Base-by-base conservation (phyloP, 2,329 filamentous ascomycete species). In the Myotisia sp. region DNA sequence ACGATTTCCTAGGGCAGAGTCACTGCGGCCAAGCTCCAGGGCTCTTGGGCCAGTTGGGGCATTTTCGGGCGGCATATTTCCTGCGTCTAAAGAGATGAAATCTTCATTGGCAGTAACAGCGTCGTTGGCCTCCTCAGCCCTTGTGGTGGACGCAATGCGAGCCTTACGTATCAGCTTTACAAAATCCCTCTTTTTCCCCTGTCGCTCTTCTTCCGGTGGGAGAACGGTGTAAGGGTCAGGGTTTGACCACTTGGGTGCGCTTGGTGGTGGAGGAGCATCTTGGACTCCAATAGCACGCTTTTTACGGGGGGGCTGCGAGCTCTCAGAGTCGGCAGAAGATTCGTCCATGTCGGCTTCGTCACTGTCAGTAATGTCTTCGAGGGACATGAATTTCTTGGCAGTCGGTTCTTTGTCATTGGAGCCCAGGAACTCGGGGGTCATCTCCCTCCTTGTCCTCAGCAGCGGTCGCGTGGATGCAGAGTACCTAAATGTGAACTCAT, bases 141-240 rank as follows among this genome's bases (percentile, higher is more conserved):
- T 51, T 60, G 55, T 3, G 64, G 59, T 23, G 76, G 71, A 21
- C 42, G 4, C 64, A 58, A 85, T 65, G 30, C 86, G 81, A 2
- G 86, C 83, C 52, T 93, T 94, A 46, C 86, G 77, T 46, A 95
- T 94, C 40, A 93, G 59, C 49, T 92, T 82, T 22, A 95, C 82
- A 24, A 94, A 78, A 44, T 94, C 85, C 45, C 75, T 77, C 56
- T 79, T 84, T 58, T 90, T 92, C 13, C 71, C 69, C 24, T 71
- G 67, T 4, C 64, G 66, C 36, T 85, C 79, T 43, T 86, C 79
- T 0, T 76, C 72, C 5, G 84, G 85, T 6, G 87, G 87, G 6
- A 93, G 64, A 2, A 74, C 80, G 4, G 83, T 92, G 56, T 95
- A 94, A 0, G 86, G 85, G 53, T 95, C 87, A 3, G 87, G 86